Evolutionary conservation across 2,329 filamentous ascomycete species (phyloP).

Genomic region (Alternaria arborescens): DNA sequence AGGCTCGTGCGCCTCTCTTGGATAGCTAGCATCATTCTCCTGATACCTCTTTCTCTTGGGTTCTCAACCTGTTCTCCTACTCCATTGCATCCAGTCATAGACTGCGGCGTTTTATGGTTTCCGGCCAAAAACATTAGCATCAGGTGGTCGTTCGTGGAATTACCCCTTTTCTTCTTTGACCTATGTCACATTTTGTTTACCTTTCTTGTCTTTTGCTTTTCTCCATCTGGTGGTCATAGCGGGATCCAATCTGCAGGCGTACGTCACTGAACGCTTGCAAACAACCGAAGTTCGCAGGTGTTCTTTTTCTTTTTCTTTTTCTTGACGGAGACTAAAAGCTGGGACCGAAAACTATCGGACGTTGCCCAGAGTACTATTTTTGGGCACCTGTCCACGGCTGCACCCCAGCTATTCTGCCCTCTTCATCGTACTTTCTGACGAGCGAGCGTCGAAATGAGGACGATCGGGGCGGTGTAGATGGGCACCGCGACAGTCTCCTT

Average conservation of each 20-base stretch:
- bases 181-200: not conserved
- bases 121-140: slow-evolving; percentile 37
- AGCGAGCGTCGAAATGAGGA: slow-evolving; percentile 1
- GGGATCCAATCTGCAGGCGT: not conserved
- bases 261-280: not conserved
- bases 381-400: not conserved
- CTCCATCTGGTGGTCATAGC: slow-evolving; percentile 4
- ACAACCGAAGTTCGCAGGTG: not conserved
- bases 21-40: slow-evolving; percentile 40
- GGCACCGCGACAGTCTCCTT: not conserved
- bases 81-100: slow-evolving; percentile 35
- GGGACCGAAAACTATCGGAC: not conserved
- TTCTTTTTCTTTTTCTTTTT: not conserved
- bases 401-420: not conserved
- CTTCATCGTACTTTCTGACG: not conserved
- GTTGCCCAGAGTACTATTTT: not conserved
- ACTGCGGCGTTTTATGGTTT: slow-evolving; percentile 33
- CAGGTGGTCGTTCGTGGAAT: slow-evolving; percentile 29
- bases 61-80: slow-evolving; percentile 18
- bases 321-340: not conserved
- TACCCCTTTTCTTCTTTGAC: slow-evolving; percentile 7
- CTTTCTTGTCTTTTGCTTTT: slow-evolving; percentile 14
- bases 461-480: not conserved
- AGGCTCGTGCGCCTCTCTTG: slow-evolving; percentile 24
- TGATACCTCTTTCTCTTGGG: slow-evolving; percentile 13